phyloP scores from a whole-genome alignment of 495 filamentous ascomycete genomes.

The Talaromyces proteolyticus region DNA sequence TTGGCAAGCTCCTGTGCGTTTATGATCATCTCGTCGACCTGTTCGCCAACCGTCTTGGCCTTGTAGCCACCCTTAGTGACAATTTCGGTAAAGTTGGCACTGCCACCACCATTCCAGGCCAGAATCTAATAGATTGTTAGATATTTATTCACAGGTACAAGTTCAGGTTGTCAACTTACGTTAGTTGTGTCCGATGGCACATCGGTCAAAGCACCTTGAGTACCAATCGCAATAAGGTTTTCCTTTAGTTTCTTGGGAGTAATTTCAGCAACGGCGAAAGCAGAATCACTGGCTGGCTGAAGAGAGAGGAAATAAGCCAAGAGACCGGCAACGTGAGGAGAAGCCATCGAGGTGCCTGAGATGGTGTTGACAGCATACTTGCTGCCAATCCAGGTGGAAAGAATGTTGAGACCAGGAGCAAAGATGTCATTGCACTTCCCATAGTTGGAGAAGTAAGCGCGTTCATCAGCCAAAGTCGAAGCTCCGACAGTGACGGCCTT shows the following conservation, averaged over 20 bases:
- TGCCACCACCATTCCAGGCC: constrained; percentile 98
- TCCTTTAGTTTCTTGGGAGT: constrained; percentile 93
- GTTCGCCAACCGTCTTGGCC: constrained; percentile 16
- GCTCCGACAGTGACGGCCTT: constrained; percentile 96
- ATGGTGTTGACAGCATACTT: constrained; percentile 94
- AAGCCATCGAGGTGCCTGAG: constrained; percentile 99
- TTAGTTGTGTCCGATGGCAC: constrained; percentile 81
- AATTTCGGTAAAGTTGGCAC: constrained; percentile 83
- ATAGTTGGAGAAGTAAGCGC: constrained; percentile 99
- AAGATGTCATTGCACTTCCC: constrained; percentile 99
- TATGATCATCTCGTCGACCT: constrained; percentile 24
- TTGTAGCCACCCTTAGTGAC: constrained; percentile 50
- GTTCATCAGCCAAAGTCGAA: constrained; percentile 86
- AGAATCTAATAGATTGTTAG: constrained; percentile 63
- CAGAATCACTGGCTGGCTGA: constrained; percentile 81
- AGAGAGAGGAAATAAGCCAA: constrained; percentile 97
- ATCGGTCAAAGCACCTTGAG: constrained; percentile 70
- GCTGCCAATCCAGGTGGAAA: constrained; percentile 97
- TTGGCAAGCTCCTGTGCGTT: constrained; percentile 31
- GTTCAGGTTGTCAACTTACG: constrained; percentile 34
- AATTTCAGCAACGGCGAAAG: constrained; percentile 80
- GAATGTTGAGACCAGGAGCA: constrained; percentile 92
- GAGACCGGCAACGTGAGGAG: constrained; percentile 93
- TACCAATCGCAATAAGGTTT: constrained; percentile 78
- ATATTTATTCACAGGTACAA: background rate